Evolutionary conservation across 345 rosid species (phyloP), one percentile per base, ranked within the genome.

Genomic region (Salix caprea): DNA sequence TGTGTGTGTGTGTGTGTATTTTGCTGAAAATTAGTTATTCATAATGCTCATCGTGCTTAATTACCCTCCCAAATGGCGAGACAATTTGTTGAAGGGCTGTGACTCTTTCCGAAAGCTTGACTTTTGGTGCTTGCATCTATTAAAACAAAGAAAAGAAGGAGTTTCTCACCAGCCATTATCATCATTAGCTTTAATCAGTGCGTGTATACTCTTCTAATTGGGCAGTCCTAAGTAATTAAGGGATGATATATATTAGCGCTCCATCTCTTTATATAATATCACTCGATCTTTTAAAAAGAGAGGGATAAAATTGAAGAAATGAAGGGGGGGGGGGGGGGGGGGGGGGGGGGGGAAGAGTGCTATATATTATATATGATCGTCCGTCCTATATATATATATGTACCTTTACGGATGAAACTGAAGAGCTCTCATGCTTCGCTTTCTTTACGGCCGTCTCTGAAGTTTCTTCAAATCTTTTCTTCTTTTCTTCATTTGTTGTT

Each of bases 61-160:
- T 73, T 73, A 93, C 98, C 98, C 90, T 92, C 80, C 98, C 98
- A 79, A 90, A 94, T n/a, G 98, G 98, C 70, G 98, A 90, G 83
- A 94, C 98, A 79, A 94, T 94, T 85, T 94, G 98, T 79, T 94
- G 98, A 77, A 94, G 93, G 84, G 92, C 88, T 11, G 96, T 91
- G 86, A 94, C 89, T 85, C 83, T 92, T 77, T 94, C 97, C 42
- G 89, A 91, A 65, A 92, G 86, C 87, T 94, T 94, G 70, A 88
- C 91, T 92, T 92, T 94, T 67, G 98, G 91, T 83, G 82, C 86
- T 76, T 90, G 94, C 86, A 85, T 73, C 87, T 80, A 39, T 69
- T 70, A 70, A 74, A 72, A 48, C 50, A 65, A 9, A 62, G 42
- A 74, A 54, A 15, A 12, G 23, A 36, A 18, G 67, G 30, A 42